Percentiles rank a stretch among this genome's conserved stretches.
Conservation (phyloP, 768 basidiomycete species). For the Tricholoma sp. region DNA sequence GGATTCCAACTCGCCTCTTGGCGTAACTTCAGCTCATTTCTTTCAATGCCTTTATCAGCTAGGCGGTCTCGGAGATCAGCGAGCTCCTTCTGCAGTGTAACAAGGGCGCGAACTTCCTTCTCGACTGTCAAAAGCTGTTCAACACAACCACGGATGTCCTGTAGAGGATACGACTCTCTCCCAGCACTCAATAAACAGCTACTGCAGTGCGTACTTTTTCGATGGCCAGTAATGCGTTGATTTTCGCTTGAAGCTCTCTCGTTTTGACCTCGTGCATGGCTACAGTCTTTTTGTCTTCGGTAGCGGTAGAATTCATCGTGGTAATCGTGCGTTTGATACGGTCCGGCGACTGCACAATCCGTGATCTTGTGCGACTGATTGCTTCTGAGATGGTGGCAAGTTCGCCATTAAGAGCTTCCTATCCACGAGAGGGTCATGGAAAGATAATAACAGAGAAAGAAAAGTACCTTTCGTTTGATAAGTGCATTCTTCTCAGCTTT, state of each 20-base stretch:
- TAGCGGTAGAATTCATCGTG: slow-evolving; percentile 62
- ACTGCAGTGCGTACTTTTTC: slow-evolving; percentile 52
- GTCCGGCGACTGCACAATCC: slow-evolving; percentile 90
- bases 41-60: slow-evolving; percentile 71
- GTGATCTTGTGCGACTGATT: slow-evolving; percentile 58
- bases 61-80: slow-evolving; percentile 63
- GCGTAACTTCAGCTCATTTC: slow-evolving; percentile 59
- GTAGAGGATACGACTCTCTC: neutral
- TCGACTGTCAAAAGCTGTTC: slow-evolving; percentile 77
- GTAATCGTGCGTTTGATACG: slow-evolving; percentile 79
- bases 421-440: neutral
- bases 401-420: slow-evolving; percentile 64
- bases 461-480: slow-evolving; percentile 56
- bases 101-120: slow-evolving; percentile 59
- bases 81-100: slow-evolving; percentile 61
- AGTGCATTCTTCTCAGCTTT: slow-evolving; percentile 67
- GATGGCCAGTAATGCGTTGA: slow-evolving; percentile 63
- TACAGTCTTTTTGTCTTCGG: slow-evolving; percentile 68
- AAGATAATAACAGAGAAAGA: neutral
- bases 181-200: neutral
- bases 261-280: slow-evolving; percentile 66
- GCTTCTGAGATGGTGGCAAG: slow-evolving; percentile 53
- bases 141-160: slow-evolving; percentile 70
- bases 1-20: slow-evolving; percentile 48
- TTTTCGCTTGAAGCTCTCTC: slow-evolving; percentile 72